Base-by-base conservation (phyloP, 169 alveolate genomes). In the Babesia caballi region DNA sequence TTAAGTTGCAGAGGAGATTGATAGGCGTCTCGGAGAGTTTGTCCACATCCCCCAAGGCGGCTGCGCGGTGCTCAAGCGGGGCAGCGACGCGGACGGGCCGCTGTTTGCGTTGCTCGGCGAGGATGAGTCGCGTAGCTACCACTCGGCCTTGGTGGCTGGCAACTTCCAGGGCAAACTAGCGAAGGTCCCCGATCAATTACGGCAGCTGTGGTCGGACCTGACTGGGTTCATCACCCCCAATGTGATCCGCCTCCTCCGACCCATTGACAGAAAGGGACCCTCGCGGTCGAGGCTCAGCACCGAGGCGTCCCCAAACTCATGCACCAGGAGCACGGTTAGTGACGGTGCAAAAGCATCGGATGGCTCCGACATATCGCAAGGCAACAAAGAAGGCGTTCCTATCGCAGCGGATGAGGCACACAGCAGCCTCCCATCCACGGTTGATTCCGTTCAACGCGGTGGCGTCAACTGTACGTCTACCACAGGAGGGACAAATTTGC, bases 21-120 rank as follows among this genome's bases (percentile, higher is more conserved):
- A 76, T 9, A 25, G 63, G 21, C 33, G 82, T 19, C 54, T 76
- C 3, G 85, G 85, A 15, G 81, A 66, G 59, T 76, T 76, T 28
- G 32, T 76, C 36, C 30, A 76, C 21, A 27, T 76, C 3, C 27
- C 12, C 11, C 32, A 6, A 15, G 81, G 73, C 27, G 35, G 7
- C 1, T 40, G 69, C 47, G 54, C 57, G 12, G 85, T 76, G 27
- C 65, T 60, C 17, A 76, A 56, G 66, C 28, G 85, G 41, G 7
- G 51, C 52, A 59, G 53, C 42, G 28, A 5, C n/a, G 81, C 47
- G 0, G 67, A 65, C 15, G 78, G 82, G 23, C 59, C 82, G 4
- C 66, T 67, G 21, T 76, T 76, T 27, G 81, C 66, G 46, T 1
- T 33, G 8, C 59, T 41, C 23, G 66, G 30, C 28, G 66, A 25